Conservation (phyloP, 2,329 filamentous ascomycete species). For the Venturia pyrina region DNA sequence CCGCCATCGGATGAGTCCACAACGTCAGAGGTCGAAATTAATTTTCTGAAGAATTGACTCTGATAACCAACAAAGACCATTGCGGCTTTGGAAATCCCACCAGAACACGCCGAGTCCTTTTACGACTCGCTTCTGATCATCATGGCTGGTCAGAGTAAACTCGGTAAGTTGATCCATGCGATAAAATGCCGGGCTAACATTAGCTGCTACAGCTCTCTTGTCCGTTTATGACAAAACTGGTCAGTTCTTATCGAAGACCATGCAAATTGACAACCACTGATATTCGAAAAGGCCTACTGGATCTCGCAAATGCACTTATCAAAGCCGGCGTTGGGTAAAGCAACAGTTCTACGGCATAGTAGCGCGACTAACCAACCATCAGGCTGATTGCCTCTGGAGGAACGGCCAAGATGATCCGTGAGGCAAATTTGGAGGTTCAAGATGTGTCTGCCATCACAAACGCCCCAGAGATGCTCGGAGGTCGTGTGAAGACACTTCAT, state of each 20-base stretch:
- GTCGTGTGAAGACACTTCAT: constrained; percentile 90
- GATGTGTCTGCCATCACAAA: constrained; percentile 94
- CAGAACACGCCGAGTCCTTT: neutral
- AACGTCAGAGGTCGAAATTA: neutral
- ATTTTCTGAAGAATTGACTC: neutral
- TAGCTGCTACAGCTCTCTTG: constrained; percentile 56
- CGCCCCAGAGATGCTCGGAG: constrained; percentile 92
- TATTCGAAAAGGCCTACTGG: constrained; percentile 50
- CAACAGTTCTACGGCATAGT: neutral
- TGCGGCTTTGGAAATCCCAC: neutral
- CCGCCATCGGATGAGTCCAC: neutral
- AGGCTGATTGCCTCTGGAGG: constrained; percentile 83
- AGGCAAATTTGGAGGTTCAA: constrained; percentile 92
- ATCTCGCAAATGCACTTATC: constrained; percentile 82
- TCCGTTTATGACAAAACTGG: constrained; percentile 98
- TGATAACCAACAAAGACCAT: neutral
- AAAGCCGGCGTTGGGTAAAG: constrained; percentile 67
- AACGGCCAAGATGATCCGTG: constrained; percentile 91
- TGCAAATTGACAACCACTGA: neutral
- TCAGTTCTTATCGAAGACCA: constrained; percentile 12
- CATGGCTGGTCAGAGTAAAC: neutral
- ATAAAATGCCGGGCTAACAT: neutral
- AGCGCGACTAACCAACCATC: neutral
- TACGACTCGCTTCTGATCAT: neutral
- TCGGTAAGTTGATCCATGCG: neutral